Percentiles rank a stretch among this genome's conserved stretches.
Evolutionary conservation across 2,329 filamentous ascomycete species (phyloP).

Genomic region (Penicillium sp.): DNA sequence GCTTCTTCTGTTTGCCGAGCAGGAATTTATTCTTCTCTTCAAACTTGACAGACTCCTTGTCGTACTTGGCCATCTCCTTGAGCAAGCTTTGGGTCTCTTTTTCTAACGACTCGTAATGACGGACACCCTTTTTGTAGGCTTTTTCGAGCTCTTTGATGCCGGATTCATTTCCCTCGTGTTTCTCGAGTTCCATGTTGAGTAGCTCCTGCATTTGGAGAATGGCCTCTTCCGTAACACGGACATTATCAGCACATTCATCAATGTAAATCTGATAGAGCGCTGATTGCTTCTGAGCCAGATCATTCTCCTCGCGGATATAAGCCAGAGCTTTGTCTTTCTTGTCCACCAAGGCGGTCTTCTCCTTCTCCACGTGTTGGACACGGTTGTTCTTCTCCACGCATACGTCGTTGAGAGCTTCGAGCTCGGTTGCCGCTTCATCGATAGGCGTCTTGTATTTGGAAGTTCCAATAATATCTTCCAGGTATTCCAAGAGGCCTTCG

Average conservation of each 20-base stretch:
- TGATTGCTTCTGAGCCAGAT: constrained; percentile 83
- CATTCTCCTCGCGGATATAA: constrained; percentile 89
- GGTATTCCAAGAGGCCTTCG: constrained; percentile 90
- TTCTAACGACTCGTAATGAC: constrained; percentile 77
- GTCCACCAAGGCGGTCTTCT: constrained; percentile 86
- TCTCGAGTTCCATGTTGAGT: constrained; percentile 82
- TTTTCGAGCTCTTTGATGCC: constrained; percentile 87
- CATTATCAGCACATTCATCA: constrained; percentile 82
- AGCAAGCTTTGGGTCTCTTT: constrained; percentile 74
- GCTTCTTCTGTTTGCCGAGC: constrained; percentile 84
- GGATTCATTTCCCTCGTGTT: constrained; percentile 84
- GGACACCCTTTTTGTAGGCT: constrained; percentile 75
- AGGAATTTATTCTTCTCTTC: constrained; percentile 98
- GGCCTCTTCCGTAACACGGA: constrained; percentile 83
- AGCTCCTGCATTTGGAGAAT: constrained; percentile 86
- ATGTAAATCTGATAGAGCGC: constrained; percentile 91
- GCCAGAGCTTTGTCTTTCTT: constrained; percentile 94
- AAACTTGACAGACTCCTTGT: constrained; percentile 95
- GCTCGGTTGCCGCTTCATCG: constrained; percentile 85
- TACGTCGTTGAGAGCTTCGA: constrained; percentile 89
- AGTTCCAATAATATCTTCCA: constrained; percentile 98
- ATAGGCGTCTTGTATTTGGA: constrained; percentile 98
- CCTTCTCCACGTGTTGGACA: constrained; percentile 97
- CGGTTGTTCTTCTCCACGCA: constrained; percentile 93
- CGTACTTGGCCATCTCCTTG: constrained; percentile 88